Evolutionary conservation across 2,329 filamentous ascomycete species (phyloP).

Genomic region (Monosporascus sp.): DNA sequence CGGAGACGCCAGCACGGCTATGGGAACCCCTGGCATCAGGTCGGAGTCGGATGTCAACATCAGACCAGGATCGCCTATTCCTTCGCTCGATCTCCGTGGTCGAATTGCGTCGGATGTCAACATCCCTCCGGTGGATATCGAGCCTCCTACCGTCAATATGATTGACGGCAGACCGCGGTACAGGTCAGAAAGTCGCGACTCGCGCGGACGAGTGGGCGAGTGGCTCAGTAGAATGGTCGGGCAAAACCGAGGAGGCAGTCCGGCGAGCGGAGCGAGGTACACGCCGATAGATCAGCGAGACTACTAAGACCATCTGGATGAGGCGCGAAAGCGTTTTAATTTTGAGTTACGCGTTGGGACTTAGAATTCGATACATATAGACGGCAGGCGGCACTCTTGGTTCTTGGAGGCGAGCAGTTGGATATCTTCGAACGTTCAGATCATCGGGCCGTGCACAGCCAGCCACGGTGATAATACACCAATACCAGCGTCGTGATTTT

Average conservation of each 20-base stretch:
- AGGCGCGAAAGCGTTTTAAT: neutral
- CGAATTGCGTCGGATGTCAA: constrained; percentile 55
- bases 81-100: constrained; percentile 66
- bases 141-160: constrained; percentile 62
- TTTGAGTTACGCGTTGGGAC: constrained; percentile 4
- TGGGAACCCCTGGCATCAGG: constrained; percentile 69
- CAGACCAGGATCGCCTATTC: constrained; percentile 70
- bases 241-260: constrained; percentile 28
- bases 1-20: constrained; percentile 81
- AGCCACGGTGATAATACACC: too few species aligned
- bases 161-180: constrained; percentile 38
- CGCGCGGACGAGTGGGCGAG: constrained; percentile 37
- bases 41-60: constrained; percentile 77
- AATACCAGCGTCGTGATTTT: too few species aligned
- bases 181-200: constrained; percentile 26
- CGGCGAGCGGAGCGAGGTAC: constrained; percentile 30
- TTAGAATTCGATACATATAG: constrained; percentile 22
- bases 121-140: constrained; percentile 77
- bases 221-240: constrained; percentile 42
- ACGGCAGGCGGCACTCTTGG: constrained; percentile 6
- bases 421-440: too few species aligned
- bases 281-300: constrained; percentile 35
- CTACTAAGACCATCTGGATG: constrained; percentile 22
- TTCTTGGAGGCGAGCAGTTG: neutral
- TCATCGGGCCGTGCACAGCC: too few species aligned